Base-by-base conservation (phyloP, 805 yeast species). In the Hanseniaspora pseudoguilliermondii region DNA sequence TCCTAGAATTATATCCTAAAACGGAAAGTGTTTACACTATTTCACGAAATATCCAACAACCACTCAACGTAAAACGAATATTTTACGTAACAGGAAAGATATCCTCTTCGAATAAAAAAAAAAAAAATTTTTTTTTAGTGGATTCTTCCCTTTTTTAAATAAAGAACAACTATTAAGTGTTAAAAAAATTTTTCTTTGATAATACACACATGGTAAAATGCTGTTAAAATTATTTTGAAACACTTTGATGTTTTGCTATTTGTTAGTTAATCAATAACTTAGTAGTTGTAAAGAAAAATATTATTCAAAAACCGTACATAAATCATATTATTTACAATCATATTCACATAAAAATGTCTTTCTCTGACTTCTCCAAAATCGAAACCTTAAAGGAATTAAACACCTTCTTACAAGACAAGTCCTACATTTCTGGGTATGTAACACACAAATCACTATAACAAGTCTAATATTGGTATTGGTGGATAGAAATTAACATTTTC, bases 341-440 rank as follows among this genome's bases (percentile, higher is more conserved):
- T 49, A 8, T 27, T 23, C 2, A 34, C 8, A 20, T 34, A 58
- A 32, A 57, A 69, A 84, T 84, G 90, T 81, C 90, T 69, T 83
- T 78, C 79, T 71, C 88, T 60, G 89, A 84, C 72, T 84, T 84
- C 80, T 80, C 91, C 64, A 84, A 83, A 74, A 77, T 80, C 68
- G 89, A 83, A 72, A 75, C 86, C 66, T 72, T 84, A 67, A 69
- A 79, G 66, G 71, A 86, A 71, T 83, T 90, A 72, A 83, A 90
- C 86, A 79, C 79, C 66, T 81, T 79, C 80, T 82, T 90, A 74
- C 88, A 85, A 73, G 91, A 85, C 77, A 86, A 88, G 81, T 86
- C 95, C 65, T 90, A 89, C 87, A 72, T 90, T 67, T 90, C 86
- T 74, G 96, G 96, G 95, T 87, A 84, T 74, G 95, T 86, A 53